Percentiles rank a stretch among this genome's conserved stretches.
Conservation (phyloP, 176 grass and related monocot species). For the Triticum monococcum region DNA sequence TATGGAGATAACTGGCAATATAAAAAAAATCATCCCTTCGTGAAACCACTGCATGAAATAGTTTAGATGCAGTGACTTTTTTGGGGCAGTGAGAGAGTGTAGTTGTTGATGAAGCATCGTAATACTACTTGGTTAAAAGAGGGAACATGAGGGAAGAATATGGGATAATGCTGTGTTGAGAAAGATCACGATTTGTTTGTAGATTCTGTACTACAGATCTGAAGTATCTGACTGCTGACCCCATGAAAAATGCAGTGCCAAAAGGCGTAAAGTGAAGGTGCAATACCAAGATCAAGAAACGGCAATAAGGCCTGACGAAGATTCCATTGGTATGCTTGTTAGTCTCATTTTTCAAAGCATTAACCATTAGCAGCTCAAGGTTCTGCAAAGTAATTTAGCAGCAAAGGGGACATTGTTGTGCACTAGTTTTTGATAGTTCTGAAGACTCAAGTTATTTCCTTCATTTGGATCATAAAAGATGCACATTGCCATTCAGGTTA, state of each 20-base stretch:
- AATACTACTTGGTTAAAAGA: neutral
- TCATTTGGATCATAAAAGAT: slow-evolving; percentile 7
- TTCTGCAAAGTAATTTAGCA: neutral
- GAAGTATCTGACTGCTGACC: neutral
- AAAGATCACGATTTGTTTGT: slow-evolving; percentile 15
- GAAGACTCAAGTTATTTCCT: neutral
- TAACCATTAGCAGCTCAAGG: neutral
- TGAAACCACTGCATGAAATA: slow-evolving; percentile 13
- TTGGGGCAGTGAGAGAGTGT: neutral
- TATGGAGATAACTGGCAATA: neutral
- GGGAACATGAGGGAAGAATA: neutral
- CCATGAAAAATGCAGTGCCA: slow-evolving; percentile 49
- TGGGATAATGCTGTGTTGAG: neutral
- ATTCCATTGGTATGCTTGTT: slow-evolving; percentile 39
- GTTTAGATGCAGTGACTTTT: neutral
- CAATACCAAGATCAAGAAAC: slow-evolving; percentile 27
- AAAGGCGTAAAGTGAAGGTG: slow-evolving; percentile 49
- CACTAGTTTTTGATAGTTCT: neutral
- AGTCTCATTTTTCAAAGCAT: slow-evolving; percentile 17
- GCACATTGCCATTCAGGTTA: neutral
- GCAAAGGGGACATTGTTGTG: neutral
- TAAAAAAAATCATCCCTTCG: neutral
- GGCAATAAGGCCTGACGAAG: slow-evolving; percentile 14
- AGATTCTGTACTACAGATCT: slow-evolving; percentile 9
- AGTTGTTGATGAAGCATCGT: slow-evolving; percentile 6